These are phyloP conservation scores for Blumeriella jaapii DNA, from an alignment of 2,329 filamentous ascomycete genomes.

Conservation along the genomic window DNA sequence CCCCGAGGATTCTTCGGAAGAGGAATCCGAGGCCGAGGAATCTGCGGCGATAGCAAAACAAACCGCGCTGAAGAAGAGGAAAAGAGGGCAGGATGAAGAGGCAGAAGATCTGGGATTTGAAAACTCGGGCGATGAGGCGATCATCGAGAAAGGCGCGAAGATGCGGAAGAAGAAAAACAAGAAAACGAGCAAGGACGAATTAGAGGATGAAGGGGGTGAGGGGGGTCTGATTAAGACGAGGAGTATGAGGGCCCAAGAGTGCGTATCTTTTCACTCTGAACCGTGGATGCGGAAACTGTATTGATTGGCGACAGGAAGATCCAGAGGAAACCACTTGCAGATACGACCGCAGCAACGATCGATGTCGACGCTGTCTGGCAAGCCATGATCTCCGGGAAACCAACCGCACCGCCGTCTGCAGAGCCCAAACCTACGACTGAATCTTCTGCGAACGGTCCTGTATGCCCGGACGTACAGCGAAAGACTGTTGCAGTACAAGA, in stretches of 20 bases:
- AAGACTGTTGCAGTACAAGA: background rate
- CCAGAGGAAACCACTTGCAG: slow-evolving; percentile 21
- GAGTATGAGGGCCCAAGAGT: slow-evolving; percentile 56
- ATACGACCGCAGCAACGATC: slow-evolving; percentile 39
- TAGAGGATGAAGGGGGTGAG: slow-evolving; percentile 53
- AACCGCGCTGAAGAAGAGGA: slow-evolving; percentile 26
- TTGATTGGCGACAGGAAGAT: slow-evolving; percentile 14
- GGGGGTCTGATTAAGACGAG: slow-evolving; percentile 60
- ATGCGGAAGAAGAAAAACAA: slow-evolving; percentile 37
- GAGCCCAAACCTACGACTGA: slow-evolving; percentile 5
- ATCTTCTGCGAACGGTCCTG: slow-evolving; percentile 2
- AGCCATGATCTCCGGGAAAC: slow-evolving; percentile 44
- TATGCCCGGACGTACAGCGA: slow-evolving; percentile 2
- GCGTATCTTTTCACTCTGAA: slow-evolving; percentile 26
- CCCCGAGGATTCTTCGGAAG: slow-evolving; percentile 35
- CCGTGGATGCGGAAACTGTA: background rate
- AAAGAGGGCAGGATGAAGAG: slow-evolving; percentile 25
- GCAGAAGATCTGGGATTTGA: slow-evolving; percentile 42
- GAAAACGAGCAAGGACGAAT: slow-evolving; percentile 34
- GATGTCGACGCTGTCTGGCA: slow-evolving; percentile 63
- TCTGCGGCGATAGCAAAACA: slow-evolving; percentile 15
- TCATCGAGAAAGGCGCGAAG: slow-evolving; percentile 48
- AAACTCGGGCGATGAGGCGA: slow-evolving; percentile 62
- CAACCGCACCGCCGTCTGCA: slow-evolving; percentile 6
- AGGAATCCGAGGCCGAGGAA: slow-evolving; percentile 31